Percentiles rank a stretch among this genome's conserved stretches.
Conservation (phyloP, 2,329 filamentous ascomycete species). For the Beauveria caledonica region DNA sequence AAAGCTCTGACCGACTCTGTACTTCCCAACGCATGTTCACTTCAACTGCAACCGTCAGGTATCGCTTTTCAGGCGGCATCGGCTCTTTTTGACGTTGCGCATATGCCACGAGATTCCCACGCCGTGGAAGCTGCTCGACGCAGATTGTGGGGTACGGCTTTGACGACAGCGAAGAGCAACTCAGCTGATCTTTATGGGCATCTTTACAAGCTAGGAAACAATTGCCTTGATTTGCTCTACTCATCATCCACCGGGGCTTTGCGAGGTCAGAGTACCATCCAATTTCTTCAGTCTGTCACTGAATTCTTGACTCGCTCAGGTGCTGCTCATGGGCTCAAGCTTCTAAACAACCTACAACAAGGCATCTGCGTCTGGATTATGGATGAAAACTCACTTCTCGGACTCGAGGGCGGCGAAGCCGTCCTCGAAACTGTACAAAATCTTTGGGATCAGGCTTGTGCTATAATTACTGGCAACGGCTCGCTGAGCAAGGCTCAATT, state of each 20-base stretch:
- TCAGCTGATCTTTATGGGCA: slow-evolving; percentile 56
- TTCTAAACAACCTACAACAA: slow-evolving; percentile 52
- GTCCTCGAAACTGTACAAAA: slow-evolving; percentile 34
- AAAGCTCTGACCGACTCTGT: slow-evolving; percentile 39
- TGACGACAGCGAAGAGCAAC: slow-evolving; percentile 28
- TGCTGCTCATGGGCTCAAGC: slow-evolving; percentile 21
- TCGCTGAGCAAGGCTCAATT: slow-evolving; percentile 37
- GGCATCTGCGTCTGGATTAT: slow-evolving; percentile 57
- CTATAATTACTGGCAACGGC: slow-evolving; percentile 27
- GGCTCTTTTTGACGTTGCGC: slow-evolving; percentile 39
- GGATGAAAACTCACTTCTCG: slow-evolving; percentile 41
- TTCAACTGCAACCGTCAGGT: neutral
- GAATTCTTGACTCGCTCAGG: slow-evolving; percentile 36
- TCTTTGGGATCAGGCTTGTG: slow-evolving; percentile 44
- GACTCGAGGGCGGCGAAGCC: slow-evolving; percentile 30
- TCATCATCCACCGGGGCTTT: slow-evolving; percentile 30
- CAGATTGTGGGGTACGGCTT: slow-evolving; percentile 50
- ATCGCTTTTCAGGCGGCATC: slow-evolving; percentile 21
- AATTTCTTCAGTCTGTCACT: slow-evolving; percentile 46
- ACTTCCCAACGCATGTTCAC: slow-evolving; percentile 11
- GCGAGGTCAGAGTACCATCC: slow-evolving; percentile 27
- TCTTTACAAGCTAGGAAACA: slow-evolving; percentile 53
- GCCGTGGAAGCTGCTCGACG: slow-evolving; percentile 57
- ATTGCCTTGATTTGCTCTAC: slow-evolving; percentile 49
- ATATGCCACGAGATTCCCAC: slow-evolving; percentile 50